Evolutionary conservation across 148 eudicot genomes (phyloP), one percentile per base, ranked within the genome.

Genomic region (Cornus controversa): DNA sequence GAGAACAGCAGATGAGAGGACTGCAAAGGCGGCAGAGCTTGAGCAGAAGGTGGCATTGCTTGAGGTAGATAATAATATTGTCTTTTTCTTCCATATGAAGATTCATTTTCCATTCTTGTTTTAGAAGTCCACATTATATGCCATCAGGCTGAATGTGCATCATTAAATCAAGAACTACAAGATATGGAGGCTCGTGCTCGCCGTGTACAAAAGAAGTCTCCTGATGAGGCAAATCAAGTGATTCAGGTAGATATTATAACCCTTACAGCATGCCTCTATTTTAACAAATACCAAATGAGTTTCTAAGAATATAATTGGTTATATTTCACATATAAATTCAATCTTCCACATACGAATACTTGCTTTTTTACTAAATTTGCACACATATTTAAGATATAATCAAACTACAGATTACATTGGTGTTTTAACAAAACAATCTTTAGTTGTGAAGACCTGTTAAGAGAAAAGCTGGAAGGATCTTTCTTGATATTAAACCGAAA

Each of bases 1-100:
- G 99, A 92, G 99, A 86, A 86, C 86, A 78, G 95, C 92, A 47
- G 99, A 96, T 84, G 99, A 96, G 79, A 91, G 98, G 91, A 88
- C 93, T 25, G 78, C 90, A 29, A 96, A 90, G 86, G 93, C 92
- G 70, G 85, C 89, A 62, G 99, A 96, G 67, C 94, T 96, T 82
- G 99, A 96, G 86, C 98, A 93, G 80, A 96, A 94, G 85, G 90
- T 92, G 82, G 97, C 95, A 57, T 84, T 96, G 75, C 92, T 96
- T 81, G 99, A 96, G 98, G 99, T 96, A 90, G 72, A 71, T 69
- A 74, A 10, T 45, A 26, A 10, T 47, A 57, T 67, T 70, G 24
- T 71, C 8, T 27, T 25, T 22, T 22, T 58, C 29, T 45, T 58
- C 23, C 14, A 53, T 53, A 67, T 69, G 75, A 34, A 53, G 42